Percentiles rank a stretch among this genome's conserved stretches.
Conservation (phyloP, 495 filamentous ascomycete species). For the Daldinia vernicosa region DNA sequence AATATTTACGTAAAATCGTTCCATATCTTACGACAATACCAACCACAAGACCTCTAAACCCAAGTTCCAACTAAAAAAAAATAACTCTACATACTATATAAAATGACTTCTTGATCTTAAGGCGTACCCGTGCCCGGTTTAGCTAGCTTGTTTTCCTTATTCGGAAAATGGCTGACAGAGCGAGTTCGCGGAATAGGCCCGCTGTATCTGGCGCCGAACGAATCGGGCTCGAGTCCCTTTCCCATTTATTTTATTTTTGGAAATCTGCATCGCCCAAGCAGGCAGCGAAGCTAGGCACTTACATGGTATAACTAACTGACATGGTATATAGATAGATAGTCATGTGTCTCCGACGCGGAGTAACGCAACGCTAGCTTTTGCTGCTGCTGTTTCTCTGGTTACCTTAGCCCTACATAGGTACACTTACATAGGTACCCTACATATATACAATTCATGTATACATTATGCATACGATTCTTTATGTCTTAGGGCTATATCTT, state of each 20-base stretch:
- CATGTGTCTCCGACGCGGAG: conserved; percentile 1
- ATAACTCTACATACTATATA: too few species aligned
- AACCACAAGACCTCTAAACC: neutral
- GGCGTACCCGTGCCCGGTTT: neutral
- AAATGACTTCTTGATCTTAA: neutral
- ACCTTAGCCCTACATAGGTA: conserved; percentile 3
- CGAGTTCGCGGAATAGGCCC: neutral
- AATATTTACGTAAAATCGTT: neutral
- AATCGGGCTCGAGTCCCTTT: conserved; percentile 1
- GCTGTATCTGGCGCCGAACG: neutral
- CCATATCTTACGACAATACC: neutral
- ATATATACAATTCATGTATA: conserved; percentile 1
- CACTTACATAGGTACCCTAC: neutral
- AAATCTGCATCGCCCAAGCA: neutral
- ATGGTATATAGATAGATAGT: neutral
- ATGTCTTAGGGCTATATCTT: neutral
- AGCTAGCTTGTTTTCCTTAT: neutral
- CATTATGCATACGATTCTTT: neutral
- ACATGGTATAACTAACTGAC: neutral
- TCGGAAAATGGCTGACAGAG: neutral
- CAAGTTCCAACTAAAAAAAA: neutral
- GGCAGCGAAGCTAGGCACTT: neutral
- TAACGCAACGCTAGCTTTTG: neutral
- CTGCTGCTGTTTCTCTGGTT: neutral
- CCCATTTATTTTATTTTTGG: neutral